Base-by-base conservation (phyloP, 345 rosid genomes). In the Corchorus capsularis region DNA sequence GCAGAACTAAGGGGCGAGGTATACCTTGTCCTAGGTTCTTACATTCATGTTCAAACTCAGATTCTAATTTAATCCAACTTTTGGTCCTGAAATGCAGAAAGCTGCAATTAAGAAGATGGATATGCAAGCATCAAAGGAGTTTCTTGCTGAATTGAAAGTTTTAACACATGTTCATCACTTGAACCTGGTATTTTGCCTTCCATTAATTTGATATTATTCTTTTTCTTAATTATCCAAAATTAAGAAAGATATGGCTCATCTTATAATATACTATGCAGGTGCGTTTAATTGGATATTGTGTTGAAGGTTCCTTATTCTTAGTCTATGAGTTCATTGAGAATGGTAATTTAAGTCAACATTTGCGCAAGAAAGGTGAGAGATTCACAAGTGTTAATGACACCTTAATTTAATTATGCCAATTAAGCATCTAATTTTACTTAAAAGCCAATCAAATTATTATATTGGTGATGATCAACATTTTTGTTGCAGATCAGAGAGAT, bases 31-130 rank as follows among this genome's bases (percentile, higher is more conserved):
- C 15, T 46, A 34, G 34, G 7, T 47, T n/a, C n/a, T n/a, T n/a
- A n/a, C n/a, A n/a, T n/a, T 43, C 69, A 43, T 43, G 69, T 65
- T 43, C 11, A 64, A 9, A 39, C 55, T 66, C 35, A 66, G 13
- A 8, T 16, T 69, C 35, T 8, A n/a, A 16, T 45, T 45, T 52
- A 17, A 43, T 11, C 71, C 15, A 0, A 20, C 49, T 49, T 14
- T 72, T 61, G 68, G 20, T 57, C 16, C 11, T 47, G 37, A 4
- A 16, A 20, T 81, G 84, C 87, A 96, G 99, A 93, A 85, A 94
- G 94, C 94, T 71, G 99, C 97, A 39, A 93, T 96, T 85, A 96
- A 93, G 90, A 96, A 91, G 87, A 96, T 96, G 99, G 94, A 96
- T 63, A 92, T 96, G 99, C 92, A 91, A 85, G 97, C 94, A 35